Conservation (phyloP, 78 protist species). For the Neovahlkampfia damariscottae region DNA sequence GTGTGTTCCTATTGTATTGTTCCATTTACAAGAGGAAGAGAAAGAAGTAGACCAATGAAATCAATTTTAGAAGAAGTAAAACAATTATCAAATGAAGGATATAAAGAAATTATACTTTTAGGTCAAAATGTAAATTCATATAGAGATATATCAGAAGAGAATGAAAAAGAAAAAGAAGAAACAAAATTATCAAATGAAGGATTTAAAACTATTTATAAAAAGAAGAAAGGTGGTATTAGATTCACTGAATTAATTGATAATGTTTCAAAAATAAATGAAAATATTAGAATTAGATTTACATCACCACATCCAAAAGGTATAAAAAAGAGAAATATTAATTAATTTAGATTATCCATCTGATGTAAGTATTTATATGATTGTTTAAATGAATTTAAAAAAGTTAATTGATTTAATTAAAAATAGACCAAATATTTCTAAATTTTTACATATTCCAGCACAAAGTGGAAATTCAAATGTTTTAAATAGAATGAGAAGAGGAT, state of each 20-base stretch:
- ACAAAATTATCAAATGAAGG: conserved; percentile 9
- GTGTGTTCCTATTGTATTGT: conserved; percentile 91
- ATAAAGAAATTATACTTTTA: conserved; percentile 54
- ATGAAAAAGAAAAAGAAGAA: not conserved
- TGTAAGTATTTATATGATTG: too few species aligned
- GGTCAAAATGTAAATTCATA: conserved; percentile 90
- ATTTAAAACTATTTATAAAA: conserved; percentile 55
- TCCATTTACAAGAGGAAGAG: conserved; percentile 89
- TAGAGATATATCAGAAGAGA: conserved; percentile 13
- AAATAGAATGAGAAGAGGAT: conserved; percentile 75
- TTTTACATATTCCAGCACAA: conserved; percentile 80
- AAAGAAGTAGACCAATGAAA: conserved; percentile 46
- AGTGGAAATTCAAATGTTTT: conserved; percentile 42
- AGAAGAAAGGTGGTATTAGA: conserved; percentile 12
- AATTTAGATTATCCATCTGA: too few species aligned
- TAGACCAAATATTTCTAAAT: conserved; percentile 56
- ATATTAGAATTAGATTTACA: conserved; percentile 78
- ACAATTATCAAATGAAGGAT: conserved; percentile 14
- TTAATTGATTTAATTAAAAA: conserved; percentile 26
- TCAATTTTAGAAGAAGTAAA: conserved; percentile 61
- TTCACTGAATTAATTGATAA: conserved; percentile 40
- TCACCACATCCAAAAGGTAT: conserved; percentile 91
- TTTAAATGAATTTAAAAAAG: too few species aligned
- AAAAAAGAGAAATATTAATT: too few species aligned
- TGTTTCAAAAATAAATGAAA: conserved; percentile 43